A percentile compares a stretch with the other conserved stretches of the same genome.
Conservation (phyloP, 495 filamentous ascomycete genomes). For the Lepraria neglecta region DNA sequence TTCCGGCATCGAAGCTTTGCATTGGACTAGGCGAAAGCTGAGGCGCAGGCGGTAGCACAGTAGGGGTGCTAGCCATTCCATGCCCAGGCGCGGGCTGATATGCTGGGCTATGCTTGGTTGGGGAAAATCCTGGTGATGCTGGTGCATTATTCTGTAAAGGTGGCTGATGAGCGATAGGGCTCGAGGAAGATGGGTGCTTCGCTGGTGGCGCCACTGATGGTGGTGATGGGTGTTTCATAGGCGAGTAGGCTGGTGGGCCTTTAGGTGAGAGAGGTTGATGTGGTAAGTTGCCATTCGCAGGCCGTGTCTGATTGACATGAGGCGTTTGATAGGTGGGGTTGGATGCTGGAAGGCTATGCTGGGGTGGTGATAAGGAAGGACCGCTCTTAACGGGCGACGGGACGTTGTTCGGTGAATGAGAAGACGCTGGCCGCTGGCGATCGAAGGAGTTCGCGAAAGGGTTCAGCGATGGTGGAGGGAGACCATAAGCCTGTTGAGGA, state of each 20-base stretch:
- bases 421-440: conserved; percentile 41
- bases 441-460: conserved; percentile 32
- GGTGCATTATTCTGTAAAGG: conserved; percentile 43
- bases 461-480: conserved; percentile 26
- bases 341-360: conserved; percentile 40
- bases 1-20: conserved; percentile 35
- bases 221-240: conserved; percentile 29
- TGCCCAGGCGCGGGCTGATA: conserved; percentile 33
- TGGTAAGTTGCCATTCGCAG: conserved; percentile 31
- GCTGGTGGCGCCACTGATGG: conserved; percentile 27
- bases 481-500: conserved; percentile 33
- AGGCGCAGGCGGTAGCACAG: conserved; percentile 47
- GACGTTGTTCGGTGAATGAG: conserved; percentile 39
- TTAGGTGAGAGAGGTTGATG: conserved; percentile 29
- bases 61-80: conserved; percentile 28
- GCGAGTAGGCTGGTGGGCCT: conserved; percentile 25
- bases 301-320: conserved; percentile 36
- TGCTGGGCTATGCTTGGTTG: conserved; percentile 63
- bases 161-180: conserved; percentile 41
- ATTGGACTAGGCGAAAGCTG: conserved; percentile 49
- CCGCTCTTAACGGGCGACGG: conserved; percentile 41
- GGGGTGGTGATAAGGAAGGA: conserved; percentile 47
- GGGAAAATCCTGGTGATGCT: conserved; percentile 60
- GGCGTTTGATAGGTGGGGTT: conserved; percentile 39
- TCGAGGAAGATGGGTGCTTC: conserved; percentile 33